Evolutionary conservation across 2,329 filamentous ascomycete genomes (phyloP).

Genomic region (Lachnellula cervina): DNA sequence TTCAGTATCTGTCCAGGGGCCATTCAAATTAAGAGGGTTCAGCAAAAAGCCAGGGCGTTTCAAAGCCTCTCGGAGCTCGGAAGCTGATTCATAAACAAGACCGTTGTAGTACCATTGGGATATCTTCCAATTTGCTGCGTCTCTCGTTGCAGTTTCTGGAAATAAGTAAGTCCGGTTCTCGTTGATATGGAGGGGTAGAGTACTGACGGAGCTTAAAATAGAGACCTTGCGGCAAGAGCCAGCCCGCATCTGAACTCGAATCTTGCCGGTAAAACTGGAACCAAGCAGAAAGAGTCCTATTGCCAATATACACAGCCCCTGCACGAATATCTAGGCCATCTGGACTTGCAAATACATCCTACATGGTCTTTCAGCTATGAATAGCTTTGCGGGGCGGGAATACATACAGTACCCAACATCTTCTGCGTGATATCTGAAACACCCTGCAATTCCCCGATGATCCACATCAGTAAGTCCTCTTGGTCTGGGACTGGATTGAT

Average conservation of each 20-base stretch:
- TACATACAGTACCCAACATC: not conserved
- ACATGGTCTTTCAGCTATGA: not conserved
- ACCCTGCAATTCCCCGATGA: not conserved
- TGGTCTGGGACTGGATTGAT: not conserved
- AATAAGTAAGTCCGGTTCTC: constrained; percentile 38
- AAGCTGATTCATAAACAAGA: constrained; percentile 46
- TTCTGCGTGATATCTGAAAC: not conserved
- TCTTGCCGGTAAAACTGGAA: not conserved
- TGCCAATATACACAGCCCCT: not conserved
- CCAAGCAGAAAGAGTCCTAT: not conserved
- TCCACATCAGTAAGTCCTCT: not conserved
- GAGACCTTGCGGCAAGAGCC: not conserved
- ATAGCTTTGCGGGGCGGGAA: not conserved
- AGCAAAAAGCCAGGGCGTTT: constrained; percentile 14
- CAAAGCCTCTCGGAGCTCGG: constrained; percentile 40
- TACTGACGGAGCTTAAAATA: constrained; percentile 21
- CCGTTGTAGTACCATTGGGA: constrained; percentile 51
- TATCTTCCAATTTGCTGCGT: constrained; percentile 46
- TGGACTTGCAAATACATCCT: not conserved
- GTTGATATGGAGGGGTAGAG: constrained; percentile 37
- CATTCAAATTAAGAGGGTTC: constrained; percentile 10
- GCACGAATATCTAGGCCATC: not conserved
- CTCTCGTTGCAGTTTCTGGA: constrained; percentile 45
- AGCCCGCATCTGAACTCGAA: not conserved
- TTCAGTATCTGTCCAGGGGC: constrained; percentile 16